Evolutionary conservation across 768 basidiomycete genomes (phyloP), one percentile per base, ranked within the genome.

Genomic region (Russula sp.): DNA sequence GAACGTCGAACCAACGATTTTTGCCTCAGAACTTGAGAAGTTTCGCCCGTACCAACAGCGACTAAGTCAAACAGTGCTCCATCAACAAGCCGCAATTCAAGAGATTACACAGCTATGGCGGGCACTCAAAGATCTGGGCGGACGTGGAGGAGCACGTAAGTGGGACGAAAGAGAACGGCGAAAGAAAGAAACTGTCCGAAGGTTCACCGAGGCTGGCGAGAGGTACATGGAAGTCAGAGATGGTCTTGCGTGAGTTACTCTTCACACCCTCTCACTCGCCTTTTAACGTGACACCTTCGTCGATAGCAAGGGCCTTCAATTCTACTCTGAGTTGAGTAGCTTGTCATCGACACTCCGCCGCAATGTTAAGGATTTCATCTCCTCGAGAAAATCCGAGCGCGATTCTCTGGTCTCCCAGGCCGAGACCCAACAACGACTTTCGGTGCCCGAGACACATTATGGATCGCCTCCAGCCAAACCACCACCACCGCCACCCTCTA

Each of bases 11-110:
- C 88, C 90, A 0, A 82, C 91, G 0, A 78, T 99, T 18, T 99
- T 98, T 68, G 91, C 94, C 0, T 83, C 88, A 9, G 94, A 98
- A 72, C 82, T 98, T 22, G 96, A 98, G 75, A 99, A 98, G 74
- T 98, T 98, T 78, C 81, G 84, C 22, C 92, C 94, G 0, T 94
- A 91, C 70, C 94, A 97, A 70, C 85, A 89, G 47, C 85, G 93
- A 0, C 77, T 98, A 2, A 76, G 83, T 5, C 81, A 88, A 3
- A 92, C 93, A 0, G 81, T 94, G 0, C 84, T 86, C 61, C 86
- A 89, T 37, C 91, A 97, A 67, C 83, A 88, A 58, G 73, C 79
- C 9, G 80, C 84, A 1, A 69, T 98, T 27, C 81, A 91, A 63
- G 93, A 97, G 66, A 77, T 97, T 9, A 78, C 83, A 11, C 73